Base-by-base conservation (phyloP, 306 rosid genomes). In the Begonia loranthoides region DNA sequence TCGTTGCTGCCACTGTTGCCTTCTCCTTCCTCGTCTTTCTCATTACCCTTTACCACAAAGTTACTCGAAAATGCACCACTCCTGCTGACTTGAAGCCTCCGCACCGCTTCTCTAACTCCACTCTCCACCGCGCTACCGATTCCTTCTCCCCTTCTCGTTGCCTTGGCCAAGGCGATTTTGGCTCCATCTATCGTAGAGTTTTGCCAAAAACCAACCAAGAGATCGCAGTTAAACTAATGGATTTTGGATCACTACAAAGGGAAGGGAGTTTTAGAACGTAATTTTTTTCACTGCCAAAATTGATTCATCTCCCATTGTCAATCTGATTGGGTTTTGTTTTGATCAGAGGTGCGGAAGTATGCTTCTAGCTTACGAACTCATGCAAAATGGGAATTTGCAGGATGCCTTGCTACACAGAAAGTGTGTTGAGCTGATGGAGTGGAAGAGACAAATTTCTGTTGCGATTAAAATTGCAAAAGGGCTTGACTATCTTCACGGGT, bases 251-350 rank as follows among this genome's bases (percentile, higher is more conserved):
- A 9, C 72, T 71, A 3, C 97, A 90, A 61, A 83, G 88, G 28
- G 99, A 90, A 84, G 95, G 1, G 99, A 92, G 66, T 92, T 92
- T 45, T 87, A 92, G 65, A 86, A 86, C 79, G 96, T 86, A 67
- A 82, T 86, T 45, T 75, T 86, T 62, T 83, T 92, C 57, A 87
- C 93, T 7, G 73, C 99, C 2, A 60, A 60, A 63, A 76, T 83
- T 34, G 73, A 56, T 1, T 86, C 93, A 0, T 57, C 44, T 7
- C 68, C 70, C 24, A 72, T 79, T 9, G 79, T 78, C 56, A 54
- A 80, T 2, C 82, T 85, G 2, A 40, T 77, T 10, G 94, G 90
- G 13, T 92, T 92, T 68, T 86, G 80, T 38, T 78, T 94, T 10
- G 93, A 92, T 44, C 70, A 67, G 0, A 86, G 80, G 50, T 83